Conservation (phyloP, 208 protist species). For the Herpetomonas muscarum region DNA sequence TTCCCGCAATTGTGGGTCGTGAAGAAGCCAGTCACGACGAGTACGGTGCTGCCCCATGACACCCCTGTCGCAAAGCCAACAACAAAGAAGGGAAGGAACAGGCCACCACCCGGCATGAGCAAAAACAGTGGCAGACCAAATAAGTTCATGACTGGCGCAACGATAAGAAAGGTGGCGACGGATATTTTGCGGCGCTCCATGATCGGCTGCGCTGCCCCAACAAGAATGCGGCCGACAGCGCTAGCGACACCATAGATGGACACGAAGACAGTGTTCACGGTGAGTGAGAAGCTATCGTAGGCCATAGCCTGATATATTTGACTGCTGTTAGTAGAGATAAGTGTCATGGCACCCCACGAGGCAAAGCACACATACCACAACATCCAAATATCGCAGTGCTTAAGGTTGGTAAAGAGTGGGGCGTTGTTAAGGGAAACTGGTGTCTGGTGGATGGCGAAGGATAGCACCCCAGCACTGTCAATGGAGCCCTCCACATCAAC, state of each 20-base stretch:
- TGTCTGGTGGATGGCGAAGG: too few species aligned
- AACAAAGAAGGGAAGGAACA: slow-evolving; percentile 70
- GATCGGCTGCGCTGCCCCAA: slow-evolving; percentile 45
- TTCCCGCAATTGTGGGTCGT: slow-evolving; percentile 58
- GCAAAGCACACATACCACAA: slow-evolving; percentile 82
- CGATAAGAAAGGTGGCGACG: slow-evolving; percentile 33
- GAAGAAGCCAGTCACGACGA: slow-evolving; percentile 70
- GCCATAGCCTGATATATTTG: slow-evolving; percentile 71
- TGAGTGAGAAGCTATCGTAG: slow-evolving; percentile 50
- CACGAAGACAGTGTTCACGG: slow-evolving; percentile 69
- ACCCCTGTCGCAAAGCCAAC: slow-evolving; percentile 71
- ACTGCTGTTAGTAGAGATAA: slow-evolving; percentile 73
- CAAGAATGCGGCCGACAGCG: slow-evolving; percentile 68
- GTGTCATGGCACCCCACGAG: slow-evolving; percentile 68
- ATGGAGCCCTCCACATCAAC: too few species aligned
- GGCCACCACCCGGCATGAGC: slow-evolving; percentile 15
- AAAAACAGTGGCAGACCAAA: slow-evolving; percentile 62
- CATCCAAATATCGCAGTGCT: slow-evolving; percentile 64
- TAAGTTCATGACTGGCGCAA: slow-evolving; percentile 62
- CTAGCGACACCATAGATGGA: slow-evolving; percentile 77
- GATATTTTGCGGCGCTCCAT: slow-evolving; percentile 33
- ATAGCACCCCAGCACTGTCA: too few species aligned
- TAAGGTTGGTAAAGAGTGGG: slow-evolving; percentile 50
- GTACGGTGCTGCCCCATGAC: slow-evolving; percentile 72
- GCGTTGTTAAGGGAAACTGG: slow-evolving; percentile 28